A percentile compares a stretch with the other conserved stretches of the same genome.
Evolutionary conservation across 129 eudicot species (phyloP).

Genomic region (Dittrichia graveolens): DNA sequence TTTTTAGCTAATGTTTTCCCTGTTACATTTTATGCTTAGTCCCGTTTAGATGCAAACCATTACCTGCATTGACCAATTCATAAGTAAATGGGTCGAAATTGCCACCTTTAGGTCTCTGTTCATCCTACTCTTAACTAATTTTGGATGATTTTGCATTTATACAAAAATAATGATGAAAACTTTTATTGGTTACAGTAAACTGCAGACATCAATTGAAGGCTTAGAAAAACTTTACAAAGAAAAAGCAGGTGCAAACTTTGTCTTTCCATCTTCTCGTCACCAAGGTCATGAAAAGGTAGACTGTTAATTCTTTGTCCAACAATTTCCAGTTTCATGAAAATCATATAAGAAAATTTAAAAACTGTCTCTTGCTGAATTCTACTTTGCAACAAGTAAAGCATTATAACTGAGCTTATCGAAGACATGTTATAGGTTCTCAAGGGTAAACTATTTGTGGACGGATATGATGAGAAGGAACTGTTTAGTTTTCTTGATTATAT

Average conservation of each 20-base stretch:
- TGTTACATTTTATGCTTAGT: too few species aligned
- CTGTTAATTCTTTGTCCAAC: conserved; percentile 13
- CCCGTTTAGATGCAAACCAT: background rate
- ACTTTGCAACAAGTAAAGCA: conserved; percentile 3
- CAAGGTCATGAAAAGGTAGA: conserved; percentile 68
- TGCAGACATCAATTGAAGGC: conserved; percentile 71
- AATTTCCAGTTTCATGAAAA: background rate
- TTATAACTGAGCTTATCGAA: background rate
- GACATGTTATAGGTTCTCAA: conserved; percentile 56
- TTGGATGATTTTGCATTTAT: background rate
- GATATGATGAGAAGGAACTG: conserved; percentile 62
- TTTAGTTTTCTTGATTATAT: conserved; percentile 83
- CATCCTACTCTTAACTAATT: conserved; percentile 14
- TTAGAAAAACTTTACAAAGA: conserved; percentile 63
- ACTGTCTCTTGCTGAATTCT: background rate
- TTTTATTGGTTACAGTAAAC: conserved; percentile 50
- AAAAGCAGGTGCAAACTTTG: conserved; percentile 58
- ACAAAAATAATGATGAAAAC: conserved; percentile 5
- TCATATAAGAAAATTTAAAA: background rate
- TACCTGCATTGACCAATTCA: background rate
- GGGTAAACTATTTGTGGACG: conserved; percentile 81
- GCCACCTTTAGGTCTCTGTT: background rate
- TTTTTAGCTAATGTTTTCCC: background rate
- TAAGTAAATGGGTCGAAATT: background rate
- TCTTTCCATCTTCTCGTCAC: conserved; percentile 59